A percentile compares a stretch with the other conserved stretches of the same genome.
phyloP scores from a whole-genome alignment of 2,329 filamentous ascomycete species.

The Phaeophleospora eucalypticola region DNA sequence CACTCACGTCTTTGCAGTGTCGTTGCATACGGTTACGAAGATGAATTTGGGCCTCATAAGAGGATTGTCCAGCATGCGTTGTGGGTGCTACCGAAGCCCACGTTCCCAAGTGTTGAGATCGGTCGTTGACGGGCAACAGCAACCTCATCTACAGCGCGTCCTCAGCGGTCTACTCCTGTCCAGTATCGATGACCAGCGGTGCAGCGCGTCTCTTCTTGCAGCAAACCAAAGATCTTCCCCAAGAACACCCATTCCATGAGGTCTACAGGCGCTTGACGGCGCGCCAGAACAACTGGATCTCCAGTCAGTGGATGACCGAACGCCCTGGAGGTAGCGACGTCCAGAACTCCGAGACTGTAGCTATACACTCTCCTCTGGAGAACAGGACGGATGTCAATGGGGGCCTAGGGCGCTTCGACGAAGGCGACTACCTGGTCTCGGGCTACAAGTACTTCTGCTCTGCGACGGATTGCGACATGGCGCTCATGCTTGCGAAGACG shows the following conservation, averaged over 20 bases:
- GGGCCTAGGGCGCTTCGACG: constrained; percentile 25
- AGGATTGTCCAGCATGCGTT: too few relatives aligned
- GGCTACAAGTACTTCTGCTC: constrained; percentile 71
- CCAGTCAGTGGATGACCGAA: constrained; percentile 75
- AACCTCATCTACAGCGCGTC: constrained; percentile 14
- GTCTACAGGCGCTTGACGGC: constrained; percentile 51
- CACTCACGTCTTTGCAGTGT: too few relatives aligned
- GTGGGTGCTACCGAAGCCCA: too few relatives aligned
- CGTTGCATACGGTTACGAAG: too few relatives aligned
- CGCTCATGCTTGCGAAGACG: constrained; percentile 59
- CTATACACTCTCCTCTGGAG: constrained; percentile 41
- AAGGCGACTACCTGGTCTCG: constrained; percentile 49
- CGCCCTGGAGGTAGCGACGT: constrained; percentile 66
- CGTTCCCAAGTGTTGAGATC: too few relatives aligned
- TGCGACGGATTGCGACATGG: constrained; percentile 62
- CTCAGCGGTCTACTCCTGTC: constrained; percentile 17
- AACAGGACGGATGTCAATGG: constrained; percentile 56
- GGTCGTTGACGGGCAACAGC: too few relatives aligned
- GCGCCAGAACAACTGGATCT: constrained; percentile 58
- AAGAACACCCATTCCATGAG: constrained; percentile 14
- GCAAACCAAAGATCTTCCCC: constrained; percentile 3
- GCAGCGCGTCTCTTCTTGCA: constrained; percentile 11
- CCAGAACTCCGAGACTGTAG: constrained; percentile 56
- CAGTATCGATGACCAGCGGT: constrained; percentile 18
- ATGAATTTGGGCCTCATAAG: too few relatives aligned